A percentile compares a stretch with the other conserved stretches of the same genome.
phyloP scores from a whole-genome alignment of 306 rosid species.

The Trifolium repens region DNA sequence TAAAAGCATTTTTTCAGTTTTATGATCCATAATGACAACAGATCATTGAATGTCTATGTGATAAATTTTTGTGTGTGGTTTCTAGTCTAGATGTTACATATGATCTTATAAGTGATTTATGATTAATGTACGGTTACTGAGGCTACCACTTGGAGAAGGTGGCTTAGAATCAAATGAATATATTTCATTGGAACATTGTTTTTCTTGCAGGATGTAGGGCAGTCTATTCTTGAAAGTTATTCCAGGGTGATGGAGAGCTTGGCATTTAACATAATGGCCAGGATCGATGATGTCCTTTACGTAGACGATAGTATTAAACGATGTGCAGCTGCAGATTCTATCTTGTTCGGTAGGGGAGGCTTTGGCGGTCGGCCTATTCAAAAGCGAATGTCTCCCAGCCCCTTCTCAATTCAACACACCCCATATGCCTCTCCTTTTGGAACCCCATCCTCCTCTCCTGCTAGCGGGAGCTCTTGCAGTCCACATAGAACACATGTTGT shows the following conservation, averaged over 20 bases:
- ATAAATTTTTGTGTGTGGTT: not conserved
- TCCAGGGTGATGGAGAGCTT: conserved; percentile 97
- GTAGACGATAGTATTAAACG: conserved; percentile 81
- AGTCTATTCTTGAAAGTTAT: conserved; percentile 96
- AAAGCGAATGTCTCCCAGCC: conserved; percentile 88
- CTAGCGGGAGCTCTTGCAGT: conserved; percentile 81
- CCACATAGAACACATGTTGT: conserved; percentile 60
- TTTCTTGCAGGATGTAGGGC: conserved; percentile 89
- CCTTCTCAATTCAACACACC: conserved; percentile 84
- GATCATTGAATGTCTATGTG: conserved; percentile 1
- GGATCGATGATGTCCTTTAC: conserved; percentile 87
- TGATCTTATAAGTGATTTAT: not conserved
- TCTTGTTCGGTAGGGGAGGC: conserved; percentile 71
- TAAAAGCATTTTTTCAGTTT: not conserved
- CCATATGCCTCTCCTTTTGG: conserved; percentile 87
- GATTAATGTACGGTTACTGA: conserved; percentile 3
- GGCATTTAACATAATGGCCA: conserved; percentile 93
- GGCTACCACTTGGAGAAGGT: not conserved
- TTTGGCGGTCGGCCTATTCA: conserved; percentile 81
- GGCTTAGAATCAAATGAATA: conserved; percentile 1
- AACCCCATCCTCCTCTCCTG: conserved; percentile 80
- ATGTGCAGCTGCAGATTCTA: conserved; percentile 69
- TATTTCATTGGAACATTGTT: conserved; percentile 13
- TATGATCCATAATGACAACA: conserved; percentile 13
- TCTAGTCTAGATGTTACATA: not conserved